phyloP scores from a whole-genome alignment of 1,284 basidiomycete genomes.

The Marasmius sp. region DNA sequence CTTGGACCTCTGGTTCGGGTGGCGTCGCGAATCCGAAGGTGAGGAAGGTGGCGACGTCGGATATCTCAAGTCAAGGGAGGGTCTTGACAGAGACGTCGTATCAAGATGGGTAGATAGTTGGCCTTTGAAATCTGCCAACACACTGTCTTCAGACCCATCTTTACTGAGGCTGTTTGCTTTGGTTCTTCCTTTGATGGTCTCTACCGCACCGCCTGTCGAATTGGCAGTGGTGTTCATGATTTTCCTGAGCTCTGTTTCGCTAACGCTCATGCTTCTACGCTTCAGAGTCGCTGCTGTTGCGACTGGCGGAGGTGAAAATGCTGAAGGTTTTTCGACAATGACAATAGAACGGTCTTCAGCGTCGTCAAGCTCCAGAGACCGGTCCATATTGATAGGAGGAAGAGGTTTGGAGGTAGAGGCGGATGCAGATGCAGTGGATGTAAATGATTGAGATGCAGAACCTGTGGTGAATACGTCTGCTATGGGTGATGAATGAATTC shows the following conservation, averaged over 20 bases:
- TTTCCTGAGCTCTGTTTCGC: slow-evolving; percentile 62
- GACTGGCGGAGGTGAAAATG: slow-evolving; percentile 18
- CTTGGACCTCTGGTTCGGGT: slow-evolving; percentile 26
- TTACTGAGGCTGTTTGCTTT: slow-evolving; percentile 16
- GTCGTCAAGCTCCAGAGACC: slow-evolving; percentile 39
- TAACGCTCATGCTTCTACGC: slow-evolving; percentile 74
- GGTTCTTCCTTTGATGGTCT: not conserved
- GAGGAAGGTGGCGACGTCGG: slow-evolving; percentile 51
- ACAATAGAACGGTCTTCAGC: slow-evolving; percentile 55
- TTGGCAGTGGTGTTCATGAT: slow-evolving; percentile 34
- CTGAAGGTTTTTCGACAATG: slow-evolving; percentile 47
- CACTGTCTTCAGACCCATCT: slow-evolving; percentile 40
- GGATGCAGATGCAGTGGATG: slow-evolving; percentile 35
- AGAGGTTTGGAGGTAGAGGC: slow-evolving; percentile 59
- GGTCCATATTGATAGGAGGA: slow-evolving; percentile 49
- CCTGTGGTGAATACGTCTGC: slow-evolving; percentile 50
- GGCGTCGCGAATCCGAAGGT: slow-evolving; percentile 28
- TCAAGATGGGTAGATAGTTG: slow-evolving; percentile 61
- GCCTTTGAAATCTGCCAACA: slow-evolving; percentile 69
- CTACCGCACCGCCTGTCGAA: slow-evolving; percentile 17
- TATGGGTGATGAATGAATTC: slow-evolving; percentile 45
- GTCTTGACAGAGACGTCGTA: slow-evolving; percentile 39
- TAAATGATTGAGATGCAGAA: slow-evolving; percentile 22
- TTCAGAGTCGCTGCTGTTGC: slow-evolving; percentile 32
- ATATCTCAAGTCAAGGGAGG: slow-evolving; percentile 59